Evolutionary conservation across 225 moss, liverwort and hornwort species (phyloP), one percentile per base, ranked within the genome.

Genomic region (Polytrichum formosum): DNA sequence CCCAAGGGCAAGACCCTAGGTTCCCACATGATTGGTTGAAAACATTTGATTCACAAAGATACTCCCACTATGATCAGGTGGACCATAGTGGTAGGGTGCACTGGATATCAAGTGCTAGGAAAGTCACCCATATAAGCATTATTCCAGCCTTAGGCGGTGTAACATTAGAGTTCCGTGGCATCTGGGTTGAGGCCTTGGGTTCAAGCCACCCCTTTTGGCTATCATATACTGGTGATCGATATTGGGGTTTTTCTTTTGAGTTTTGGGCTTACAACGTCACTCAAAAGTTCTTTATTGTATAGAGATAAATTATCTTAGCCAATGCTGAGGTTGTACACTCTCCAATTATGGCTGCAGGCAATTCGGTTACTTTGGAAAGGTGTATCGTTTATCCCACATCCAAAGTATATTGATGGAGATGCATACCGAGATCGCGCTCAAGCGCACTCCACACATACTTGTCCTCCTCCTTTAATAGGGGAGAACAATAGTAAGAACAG

Each of bases 341-440:
- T 26, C 54, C 29, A 25, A 25, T 66, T 28, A 67, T 26, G 65
- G 26, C 56, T 74, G 72, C 84, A 90, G 87, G 89, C 93, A 61
- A 73, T 93, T 7, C 70, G 78, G 65, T 84, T 96, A 13, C 62
- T 93, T 35, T 93, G 88, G 91, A 96, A 96, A 74, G 93, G 93
- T 30, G 83, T 93, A 29, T 69, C 78, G 16, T 90, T 96, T 61
- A 83, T 88, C 74, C 85, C 81, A 68, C 96, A 96, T 64, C 93
- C 93, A 25, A 96, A 96, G 66, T 91, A 96, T 64, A 67, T 71
- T 33, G 90, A 87, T 66, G 93, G 85, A 20, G 59, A 84, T 78
- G 71, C 73, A 53, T 93, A 93, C 64, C 88, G 80, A 58, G 76
- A 76, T 71, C 88, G 83, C 55, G 91, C 87, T 55, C 88, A 74